Percentiles rank a stretch among this genome's conserved stretches.
Conservation (phyloP, 2,329 filamentous ascomycete species). For the Fusarium citri region DNA sequence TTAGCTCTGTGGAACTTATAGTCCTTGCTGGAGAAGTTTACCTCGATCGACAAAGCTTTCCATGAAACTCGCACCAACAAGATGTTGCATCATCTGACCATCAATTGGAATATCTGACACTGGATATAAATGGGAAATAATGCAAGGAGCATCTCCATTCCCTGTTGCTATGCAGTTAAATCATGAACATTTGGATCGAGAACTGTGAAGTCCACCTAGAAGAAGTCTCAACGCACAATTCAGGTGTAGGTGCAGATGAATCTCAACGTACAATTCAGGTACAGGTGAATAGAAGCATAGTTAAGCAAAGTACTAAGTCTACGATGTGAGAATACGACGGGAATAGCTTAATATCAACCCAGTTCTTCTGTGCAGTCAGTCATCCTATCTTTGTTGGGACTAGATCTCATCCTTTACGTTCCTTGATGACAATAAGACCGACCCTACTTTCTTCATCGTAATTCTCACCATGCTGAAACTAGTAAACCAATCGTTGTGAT, state of each 20-base stretch:
- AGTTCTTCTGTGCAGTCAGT: background rate
- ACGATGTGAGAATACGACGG: background rate
- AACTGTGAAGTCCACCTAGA: background rate
- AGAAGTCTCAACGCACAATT: background rate
- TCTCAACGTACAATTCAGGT: background rate
- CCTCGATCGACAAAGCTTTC: background rate
- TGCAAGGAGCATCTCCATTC: background rate
- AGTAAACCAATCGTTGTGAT: background rate
- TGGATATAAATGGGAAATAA: slow-evolving; percentile 2
- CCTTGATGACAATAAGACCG: background rate
- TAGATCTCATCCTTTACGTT: background rate
- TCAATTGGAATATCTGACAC: background rate
- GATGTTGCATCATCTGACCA: background rate
- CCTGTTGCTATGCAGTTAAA: background rate
- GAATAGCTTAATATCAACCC: background rate
- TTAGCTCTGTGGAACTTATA: background rate
- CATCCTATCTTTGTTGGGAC: background rate
- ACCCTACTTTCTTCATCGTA: background rate
- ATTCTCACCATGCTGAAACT: background rate
- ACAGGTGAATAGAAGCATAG: background rate
- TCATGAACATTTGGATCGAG: background rate
- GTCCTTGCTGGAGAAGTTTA: background rate
- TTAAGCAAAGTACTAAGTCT: background rate
- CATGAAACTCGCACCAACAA: background rate
- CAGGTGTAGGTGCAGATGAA: background rate